These are phyloP conservation scores for Teratosphaeria epicoccoides DNA, from an alignment of 2,329 filamentous ascomycete species.

Conservation along the genomic window DNA sequence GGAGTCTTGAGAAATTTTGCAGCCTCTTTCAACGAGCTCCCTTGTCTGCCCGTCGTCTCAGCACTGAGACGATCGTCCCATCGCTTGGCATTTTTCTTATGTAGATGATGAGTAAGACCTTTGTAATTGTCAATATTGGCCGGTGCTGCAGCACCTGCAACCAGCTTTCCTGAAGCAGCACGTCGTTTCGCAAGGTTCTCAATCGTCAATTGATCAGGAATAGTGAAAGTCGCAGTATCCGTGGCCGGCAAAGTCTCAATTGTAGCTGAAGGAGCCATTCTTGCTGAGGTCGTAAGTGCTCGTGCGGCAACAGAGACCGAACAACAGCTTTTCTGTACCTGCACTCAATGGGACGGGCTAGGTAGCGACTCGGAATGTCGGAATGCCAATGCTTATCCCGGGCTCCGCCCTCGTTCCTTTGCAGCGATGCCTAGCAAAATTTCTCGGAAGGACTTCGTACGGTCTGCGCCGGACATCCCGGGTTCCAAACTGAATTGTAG, in stretches of 20 bases:
- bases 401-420: too few species aligned
- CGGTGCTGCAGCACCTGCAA: conserved; percentile 65
- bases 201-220: conserved; percentile 48
- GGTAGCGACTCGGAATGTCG: too few species aligned
- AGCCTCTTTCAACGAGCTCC: conserved; percentile 65
- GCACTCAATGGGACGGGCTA: too few species aligned
- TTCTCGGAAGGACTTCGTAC: too few species aligned
- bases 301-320: too few species aligned
- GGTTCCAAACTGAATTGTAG: too few species aligned
- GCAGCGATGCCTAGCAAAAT: too few species aligned
- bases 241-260: conserved; percentile 34
- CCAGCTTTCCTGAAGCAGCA: conserved; percentile 58
- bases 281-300: too few species aligned
- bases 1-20: conserved; percentile 69
- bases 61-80: conserved; percentile 54
- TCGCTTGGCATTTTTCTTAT: conserved; percentile 66
- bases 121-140: conserved; percentile 79
- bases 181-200: conserved; percentile 58
- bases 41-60: conserved; percentile 45
- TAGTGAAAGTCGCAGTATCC: conserved; percentile 37
- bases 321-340: too few species aligned
- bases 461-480: too few species aligned
- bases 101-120: conserved; percentile 44
- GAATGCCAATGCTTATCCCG: too few species aligned
- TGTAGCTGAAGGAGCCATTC: conserved; percentile 26